Base-by-base conservation (phyloP, 2,329 filamentous ascomycete genomes). In the Drechslerella coelobrocha region DNA sequence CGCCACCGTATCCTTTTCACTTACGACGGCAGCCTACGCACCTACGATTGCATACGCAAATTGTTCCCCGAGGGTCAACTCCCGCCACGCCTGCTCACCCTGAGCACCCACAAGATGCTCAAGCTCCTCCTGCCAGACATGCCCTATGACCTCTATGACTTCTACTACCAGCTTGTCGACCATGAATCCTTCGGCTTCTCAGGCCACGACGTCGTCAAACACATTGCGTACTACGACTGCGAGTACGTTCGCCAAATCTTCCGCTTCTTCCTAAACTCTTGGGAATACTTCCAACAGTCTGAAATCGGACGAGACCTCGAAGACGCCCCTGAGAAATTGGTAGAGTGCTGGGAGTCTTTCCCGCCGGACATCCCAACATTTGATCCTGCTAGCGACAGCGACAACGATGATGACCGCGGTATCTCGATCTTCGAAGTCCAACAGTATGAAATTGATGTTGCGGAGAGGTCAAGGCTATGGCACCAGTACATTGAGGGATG, bases 101-200 rank as follows among this genome's bases (percentile, higher is more conserved):
- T 69, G 43, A 69, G 65, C 34, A 59, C 43, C 45, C 19, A 34
- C 24, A 69, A 69, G 10, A 21, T 69, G 29, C 55, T 69, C 34
- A 59, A 59, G 21, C 12, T 57, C 2, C 27, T 69, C 9, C 23
- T 62, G 1, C 65, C 65, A 14, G 52, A 57, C 6, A 57, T 69
- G 51, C 57, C 57, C 2, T 29, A n/a, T 12, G 17, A 61, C 19
- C 43, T 69, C 19, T 48, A 69, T 52, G 45, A 50, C 4, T 69
- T 69, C 23, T 62, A 47, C 14, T 47, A 51, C 21, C 57, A 69
- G 9, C 27, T 69, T 17, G 45, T 62, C 34, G 65, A 69, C 21
- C 45, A 57, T 5, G 9, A 48, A 2, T 57, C 65, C 2, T 62
- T 61, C 17, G 19, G 9, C 27, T 47, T 57, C n/a, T 2, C n/a